These are phyloP conservation scores for Colletotrichum echinochloae DNA, from an alignment of 2,329 filamentous ascomycete species.

Conservation along the genomic window DNA sequence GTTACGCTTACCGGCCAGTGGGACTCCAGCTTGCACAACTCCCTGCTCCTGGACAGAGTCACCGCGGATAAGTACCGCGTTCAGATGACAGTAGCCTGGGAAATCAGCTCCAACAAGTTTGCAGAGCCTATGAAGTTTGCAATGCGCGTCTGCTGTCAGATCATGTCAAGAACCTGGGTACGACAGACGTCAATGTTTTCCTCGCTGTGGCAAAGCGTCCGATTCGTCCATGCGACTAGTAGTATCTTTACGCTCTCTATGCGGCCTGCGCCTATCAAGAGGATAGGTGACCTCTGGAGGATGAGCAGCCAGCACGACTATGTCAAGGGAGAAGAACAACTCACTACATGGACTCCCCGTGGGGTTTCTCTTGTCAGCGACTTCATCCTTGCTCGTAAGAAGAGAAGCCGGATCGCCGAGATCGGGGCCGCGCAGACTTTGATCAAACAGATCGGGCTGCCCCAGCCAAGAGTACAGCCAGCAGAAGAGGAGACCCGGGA, in stretches of 20 bases:
- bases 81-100: constrained; percentile 88
- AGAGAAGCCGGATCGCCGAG: constrained; percentile 79
- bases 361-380: constrained; percentile 93
- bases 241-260: constrained; percentile 89
- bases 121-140: constrained; percentile 91
- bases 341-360: constrained; percentile 87
- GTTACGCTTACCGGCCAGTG: constrained; percentile 92
- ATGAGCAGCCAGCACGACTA: constrained; percentile 96
- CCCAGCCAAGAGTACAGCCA: constrained; percentile 53
- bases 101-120: constrained; percentile 84
- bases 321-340: constrained; percentile 92
- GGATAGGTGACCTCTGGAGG: constrained; percentile 92
- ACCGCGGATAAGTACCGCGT: constrained; percentile 94
- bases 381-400: constrained; percentile 80
- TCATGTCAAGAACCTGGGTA: constrained; percentile 85
- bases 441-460: constrained; percentile 68
- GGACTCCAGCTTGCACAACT: constrained; percentile 94
- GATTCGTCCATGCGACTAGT: constrained; percentile 88
- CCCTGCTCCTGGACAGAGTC: constrained; percentile 90
- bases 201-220: constrained; percentile 84
- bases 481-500: constrained; percentile 52
- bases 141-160: constrained; percentile 83
- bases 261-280: constrained; percentile 89
- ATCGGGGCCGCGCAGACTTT: constrained; percentile 80
- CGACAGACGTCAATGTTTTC: constrained; percentile 90